phyloP scores from a whole-genome alignment of 805 yeast genomes.

The Starmera pachycereana region DNA sequence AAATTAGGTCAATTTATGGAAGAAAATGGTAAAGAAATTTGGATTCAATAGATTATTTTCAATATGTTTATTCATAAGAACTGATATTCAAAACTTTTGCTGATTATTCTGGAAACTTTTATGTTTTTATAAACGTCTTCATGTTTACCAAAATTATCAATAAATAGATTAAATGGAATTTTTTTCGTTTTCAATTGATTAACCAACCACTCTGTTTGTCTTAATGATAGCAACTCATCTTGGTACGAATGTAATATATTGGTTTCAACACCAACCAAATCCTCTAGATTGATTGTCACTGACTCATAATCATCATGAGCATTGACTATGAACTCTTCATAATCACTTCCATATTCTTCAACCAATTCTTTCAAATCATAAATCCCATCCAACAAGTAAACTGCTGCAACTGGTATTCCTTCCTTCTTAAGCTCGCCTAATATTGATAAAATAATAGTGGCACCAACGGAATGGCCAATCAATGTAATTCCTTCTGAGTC shows the following conservation, averaged over 20 bases:
- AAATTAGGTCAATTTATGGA: constrained; percentile 53
- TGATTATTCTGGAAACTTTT: not conserved
- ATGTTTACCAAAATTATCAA: constrained; percentile 46
- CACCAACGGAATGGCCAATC: constrained; percentile 80
- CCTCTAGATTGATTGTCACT: constrained; percentile 9
- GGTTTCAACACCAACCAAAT: constrained; percentile 8
- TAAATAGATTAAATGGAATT: constrained; percentile 11
- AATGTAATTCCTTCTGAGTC: constrained; percentile 15
- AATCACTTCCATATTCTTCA: constrained; percentile 47
- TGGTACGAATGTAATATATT: constrained; percentile 47
- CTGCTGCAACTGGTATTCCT: constrained; percentile 7
- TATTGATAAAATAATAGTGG: constrained; percentile 28
- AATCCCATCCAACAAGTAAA: constrained; percentile 58
- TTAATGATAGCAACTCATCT: constrained; percentile 53
- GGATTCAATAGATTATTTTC: constrained; percentile 33
- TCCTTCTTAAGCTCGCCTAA: not conserved
- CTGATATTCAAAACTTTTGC: not conserved
- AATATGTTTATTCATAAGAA: not conserved
- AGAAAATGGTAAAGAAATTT: constrained; percentile 49
- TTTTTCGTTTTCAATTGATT: constrained; percentile 20
- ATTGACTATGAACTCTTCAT: constrained; percentile 42
- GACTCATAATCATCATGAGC: constrained; percentile 35
- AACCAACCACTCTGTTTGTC: constrained; percentile 36
- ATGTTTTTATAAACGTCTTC: constrained; percentile 47
- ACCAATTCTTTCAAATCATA: constrained; percentile 42